These are phyloP conservation scores for Letharia lupina DNA, from an alignment of 495 filamentous ascomycete genomes.

Conservation along the genomic window DNA sequence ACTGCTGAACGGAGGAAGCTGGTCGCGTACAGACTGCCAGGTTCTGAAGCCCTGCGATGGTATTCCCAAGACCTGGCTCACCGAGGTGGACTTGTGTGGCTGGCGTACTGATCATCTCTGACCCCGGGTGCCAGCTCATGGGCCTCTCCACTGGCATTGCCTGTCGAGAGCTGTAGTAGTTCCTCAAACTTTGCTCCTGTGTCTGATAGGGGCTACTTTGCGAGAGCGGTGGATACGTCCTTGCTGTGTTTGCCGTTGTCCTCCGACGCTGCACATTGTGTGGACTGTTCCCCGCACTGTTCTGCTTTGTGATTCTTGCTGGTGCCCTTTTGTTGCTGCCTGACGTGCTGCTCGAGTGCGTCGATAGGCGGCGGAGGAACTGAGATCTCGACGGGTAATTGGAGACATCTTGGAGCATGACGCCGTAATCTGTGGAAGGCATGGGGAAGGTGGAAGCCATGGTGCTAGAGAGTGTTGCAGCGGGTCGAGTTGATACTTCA, in stretches of 20 bases:
- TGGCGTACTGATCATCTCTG: slow-evolving; percentile 3
- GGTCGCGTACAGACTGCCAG: slow-evolving; percentile 18
- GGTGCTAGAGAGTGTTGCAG: background rate
- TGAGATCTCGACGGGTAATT: slow-evolving; percentile 23
- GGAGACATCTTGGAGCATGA: slow-evolving; percentile 14
- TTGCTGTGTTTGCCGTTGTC: slow-evolving; percentile 44
- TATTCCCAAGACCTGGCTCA: slow-evolving; percentile 20
- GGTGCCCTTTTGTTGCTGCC: slow-evolving; percentile 29
- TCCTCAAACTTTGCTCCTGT: slow-evolving; percentile 14
- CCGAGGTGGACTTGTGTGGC: background rate
- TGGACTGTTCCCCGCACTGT: slow-evolving; percentile 64
- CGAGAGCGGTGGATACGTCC: slow-evolving; percentile 15
- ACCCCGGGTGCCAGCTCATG: slow-evolving; percentile 60
- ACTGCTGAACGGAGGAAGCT: slow-evolving; percentile 15
- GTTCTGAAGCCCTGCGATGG: slow-evolving; percentile 20
- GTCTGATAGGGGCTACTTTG: slow-evolving; percentile 14
- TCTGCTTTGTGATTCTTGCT: slow-evolving; percentile 57
- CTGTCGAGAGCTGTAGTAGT: slow-evolving; percentile 27
- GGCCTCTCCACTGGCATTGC: slow-evolving; percentile 40
- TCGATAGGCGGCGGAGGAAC: slow-evolving; percentile 22
- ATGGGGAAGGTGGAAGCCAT: slow-evolving; percentile 14
- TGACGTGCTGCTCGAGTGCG: slow-evolving; percentile 21
- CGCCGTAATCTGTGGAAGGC: slow-evolving; percentile 7
- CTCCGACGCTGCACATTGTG: slow-evolving; percentile 47
- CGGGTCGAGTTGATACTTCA: background rate